A percentile compares a stretch with the other conserved stretches of the same genome.
Conservation (phyloP, 139 green algal genomes). For the Yamagishiella unicocca region DNA sequence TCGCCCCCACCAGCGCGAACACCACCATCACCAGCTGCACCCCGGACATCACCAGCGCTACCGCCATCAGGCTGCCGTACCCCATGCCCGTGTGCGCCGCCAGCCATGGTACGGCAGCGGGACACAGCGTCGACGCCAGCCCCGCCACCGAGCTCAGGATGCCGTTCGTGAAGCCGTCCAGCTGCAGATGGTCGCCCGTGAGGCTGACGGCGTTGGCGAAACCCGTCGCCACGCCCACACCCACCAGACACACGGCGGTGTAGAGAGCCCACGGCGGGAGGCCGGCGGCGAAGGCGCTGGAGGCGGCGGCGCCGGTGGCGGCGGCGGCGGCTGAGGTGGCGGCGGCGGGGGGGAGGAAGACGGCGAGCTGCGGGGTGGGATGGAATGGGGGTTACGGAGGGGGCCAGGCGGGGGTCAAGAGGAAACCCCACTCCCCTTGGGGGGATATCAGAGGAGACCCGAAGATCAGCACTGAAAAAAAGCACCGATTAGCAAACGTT, state of each 20-base stretch:
- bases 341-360: neutral
- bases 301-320: neutral
- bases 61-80: conserved; percentile 25
- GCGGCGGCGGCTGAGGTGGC: neutral
- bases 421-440: too few species aligned
- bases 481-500: too few species aligned
- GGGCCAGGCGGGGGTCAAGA: too few species aligned
- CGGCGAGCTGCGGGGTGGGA: neutral
- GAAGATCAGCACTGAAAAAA: too few species aligned
- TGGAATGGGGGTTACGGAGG: too few species aligned
- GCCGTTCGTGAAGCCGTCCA: conserved; percentile 49
- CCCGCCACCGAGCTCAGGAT: conserved; percentile 34
- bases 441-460: too few species aligned
- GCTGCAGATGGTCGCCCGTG: conserved; percentile 32
- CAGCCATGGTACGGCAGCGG: conserved; percentile 43
- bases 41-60: conserved; percentile 18
- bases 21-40: conserved; percentile 27
- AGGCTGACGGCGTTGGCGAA: conserved; percentile 39
- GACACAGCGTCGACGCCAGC: conserved; percentile 39
- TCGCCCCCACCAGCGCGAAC: neutral
- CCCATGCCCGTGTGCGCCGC: conserved; percentile 27
- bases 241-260: conserved; percentile 19
- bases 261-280: conserved; percentile 35
- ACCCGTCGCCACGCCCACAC: conserved; percentile 30
- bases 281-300: conserved; percentile 1